Conservation (phyloP, 352 stramenopile species). For the Pelagophyceae sp. region DNA sequence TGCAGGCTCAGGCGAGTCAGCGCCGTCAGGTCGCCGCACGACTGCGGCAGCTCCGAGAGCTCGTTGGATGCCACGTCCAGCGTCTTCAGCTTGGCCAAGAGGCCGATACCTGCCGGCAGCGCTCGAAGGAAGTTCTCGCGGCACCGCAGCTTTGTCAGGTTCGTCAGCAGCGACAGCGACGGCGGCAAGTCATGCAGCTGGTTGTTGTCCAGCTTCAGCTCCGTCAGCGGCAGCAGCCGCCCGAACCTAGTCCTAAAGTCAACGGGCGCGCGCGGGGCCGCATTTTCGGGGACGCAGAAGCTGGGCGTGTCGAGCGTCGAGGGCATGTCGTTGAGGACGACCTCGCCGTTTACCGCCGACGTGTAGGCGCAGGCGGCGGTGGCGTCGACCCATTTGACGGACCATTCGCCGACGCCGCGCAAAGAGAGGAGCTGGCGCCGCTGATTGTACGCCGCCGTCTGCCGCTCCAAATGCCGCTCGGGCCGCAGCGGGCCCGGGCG, state of each 20-base stretch:
- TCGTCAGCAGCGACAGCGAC: neutral
- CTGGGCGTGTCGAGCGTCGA: constrained; percentile 23
- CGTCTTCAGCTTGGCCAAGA: neutral
- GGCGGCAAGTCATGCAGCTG: constrained; percentile 17
- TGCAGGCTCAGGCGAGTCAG: constrained; percentile 26
- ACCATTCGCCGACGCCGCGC: constrained; percentile 14
- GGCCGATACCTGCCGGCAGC: constrained; percentile 8
- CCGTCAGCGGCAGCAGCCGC: neutral
- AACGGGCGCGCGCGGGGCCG: too few species aligned
- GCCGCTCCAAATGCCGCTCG: neutral
- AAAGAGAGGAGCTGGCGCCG: constrained; percentile 2
- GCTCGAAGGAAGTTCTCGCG: constrained; percentile 24
- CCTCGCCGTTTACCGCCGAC: constrained; percentile 14
- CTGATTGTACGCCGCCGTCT: neutral
- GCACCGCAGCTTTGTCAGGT: neutral
- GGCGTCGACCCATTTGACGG: constrained; percentile 13
- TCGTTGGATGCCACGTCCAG: constrained; percentile 21
- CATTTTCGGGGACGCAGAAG: too few species aligned
- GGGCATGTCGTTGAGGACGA: constrained; percentile 2
- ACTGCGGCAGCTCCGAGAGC: constrained; percentile 21
- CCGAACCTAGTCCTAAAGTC: constrained; percentile 2
- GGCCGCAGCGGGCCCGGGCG: neutral
- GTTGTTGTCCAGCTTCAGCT: constrained; percentile 23
- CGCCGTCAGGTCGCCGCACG: constrained; percentile 23
- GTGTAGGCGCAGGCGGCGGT: constrained; percentile 9